Evolutionary conservation across 2,329 filamentous ascomycete species (phyloP).

Genomic region (Magnaporthiopsis incrustans): DNA sequence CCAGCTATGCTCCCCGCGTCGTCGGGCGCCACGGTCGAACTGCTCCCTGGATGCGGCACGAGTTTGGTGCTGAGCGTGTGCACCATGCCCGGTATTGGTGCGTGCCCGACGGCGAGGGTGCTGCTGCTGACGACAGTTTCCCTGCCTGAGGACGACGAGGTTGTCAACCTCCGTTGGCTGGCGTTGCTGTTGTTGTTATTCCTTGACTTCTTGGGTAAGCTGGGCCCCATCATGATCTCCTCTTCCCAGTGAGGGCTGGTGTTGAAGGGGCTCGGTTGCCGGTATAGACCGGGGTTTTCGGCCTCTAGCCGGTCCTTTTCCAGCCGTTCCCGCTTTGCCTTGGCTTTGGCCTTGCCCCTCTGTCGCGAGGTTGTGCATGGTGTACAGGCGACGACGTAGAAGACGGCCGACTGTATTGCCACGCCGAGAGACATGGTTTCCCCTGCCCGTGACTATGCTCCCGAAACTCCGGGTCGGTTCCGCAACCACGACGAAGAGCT

Average conservation of each 20-base stretch:
- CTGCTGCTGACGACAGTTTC: constrained; percentile 37
- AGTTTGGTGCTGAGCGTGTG: not conserved
- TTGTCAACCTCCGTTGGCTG: constrained; percentile 53
- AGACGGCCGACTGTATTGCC: constrained; percentile 66
- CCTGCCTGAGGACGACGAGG: constrained; percentile 33
- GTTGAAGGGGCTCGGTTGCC: constrained; percentile 73
- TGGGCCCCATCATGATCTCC: constrained; percentile 77
- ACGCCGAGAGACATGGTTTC: constrained; percentile 42
- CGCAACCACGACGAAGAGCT: not conserved
- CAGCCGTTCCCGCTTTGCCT: constrained; percentile 60
- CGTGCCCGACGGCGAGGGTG: constrained; percentile 22
- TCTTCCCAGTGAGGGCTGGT: constrained; percentile 86
- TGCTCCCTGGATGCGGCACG: constrained; percentile 26
- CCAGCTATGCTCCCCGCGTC: constrained; percentile 34
- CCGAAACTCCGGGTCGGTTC: not conserved
- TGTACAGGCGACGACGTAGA: constrained; percentile 70
- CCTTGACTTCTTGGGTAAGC: constrained; percentile 54
- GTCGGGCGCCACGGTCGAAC: constrained; percentile 38
- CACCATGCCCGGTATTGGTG: constrained; percentile 16
- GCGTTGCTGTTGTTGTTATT: constrained; percentile 39
- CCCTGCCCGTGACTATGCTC: not conserved
- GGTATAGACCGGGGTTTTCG: constrained; percentile 66
- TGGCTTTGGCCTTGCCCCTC: constrained; percentile 60
- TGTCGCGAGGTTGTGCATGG: constrained; percentile 67
- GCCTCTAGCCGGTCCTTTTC: constrained; percentile 57